Evolutionary conservation across 148 eudicot genomes (phyloP), one percentile per base, ranked within the genome.

Genomic region (Rhododendron vialii): DNA sequence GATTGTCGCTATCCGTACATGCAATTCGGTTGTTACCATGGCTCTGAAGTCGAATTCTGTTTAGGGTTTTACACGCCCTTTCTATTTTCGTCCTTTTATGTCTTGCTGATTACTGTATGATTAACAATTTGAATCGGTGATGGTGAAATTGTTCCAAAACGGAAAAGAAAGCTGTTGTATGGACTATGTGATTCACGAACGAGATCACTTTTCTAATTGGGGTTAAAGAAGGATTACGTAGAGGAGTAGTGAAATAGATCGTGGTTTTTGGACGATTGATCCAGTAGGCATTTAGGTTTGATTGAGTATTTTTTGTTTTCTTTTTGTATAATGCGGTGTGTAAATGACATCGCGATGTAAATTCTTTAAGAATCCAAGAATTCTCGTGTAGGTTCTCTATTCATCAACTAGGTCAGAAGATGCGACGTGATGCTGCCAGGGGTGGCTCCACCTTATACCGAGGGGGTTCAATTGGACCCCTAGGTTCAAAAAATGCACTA

Each of bases 1-100:
- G 5, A 57, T 36, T 61, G 2, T 35, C 18, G 11, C 33, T 38
- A 10, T 20, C 24, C 45, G 36, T 12, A 43, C 43, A 26, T 65
- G 38, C 55, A 65, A 13, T 26, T 67, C 38, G 20, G 24, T 45
- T 26, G 55, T 65, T 83, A 12, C 18, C 0, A 7, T 12, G 36
- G n/a, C 20, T 35, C 71, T 82, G 50, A 33, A 36, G 35, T 4
- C 13, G 74, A 59, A 65, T 6, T 63, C 45, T 35, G 84, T 33
- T 36, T 83, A 41, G 77, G 77, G 85, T 15, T 83, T 83, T 83
- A 59, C 47, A 82, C 20, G 4, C 43, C 33, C 13, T 82, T 82
- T 5, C 38, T 35, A 2, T 35, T 57, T 9, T 47, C 20, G 17
- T 78, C 33, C 5, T 35, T 53, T 81, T 17, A n/a, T 55, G 67